These are phyloP conservation scores for Pythium coloratum DNA, from an alignment of 352 stramenopile species.

Conservation along the genomic window DNA sequence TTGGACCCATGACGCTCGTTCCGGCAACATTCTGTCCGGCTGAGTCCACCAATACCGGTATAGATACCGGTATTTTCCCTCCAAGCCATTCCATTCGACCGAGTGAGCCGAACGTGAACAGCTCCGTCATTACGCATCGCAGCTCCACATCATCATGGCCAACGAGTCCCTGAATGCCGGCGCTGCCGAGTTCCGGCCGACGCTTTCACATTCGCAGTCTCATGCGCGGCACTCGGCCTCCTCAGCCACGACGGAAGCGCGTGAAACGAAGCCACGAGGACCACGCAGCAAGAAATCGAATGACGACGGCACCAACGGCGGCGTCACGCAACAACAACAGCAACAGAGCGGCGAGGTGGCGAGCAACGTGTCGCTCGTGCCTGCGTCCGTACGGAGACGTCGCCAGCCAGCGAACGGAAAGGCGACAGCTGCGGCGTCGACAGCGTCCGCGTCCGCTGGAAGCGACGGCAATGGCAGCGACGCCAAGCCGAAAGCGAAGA, in stretches of 20 bases:
- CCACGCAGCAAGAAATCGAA: conserved; percentile 8
- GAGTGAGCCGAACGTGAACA: background rate
- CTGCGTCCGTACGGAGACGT: conserved; percentile 18
- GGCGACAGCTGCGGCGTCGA: background rate
- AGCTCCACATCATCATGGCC: conserved; percentile 18
- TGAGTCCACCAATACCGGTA: conserved; percentile 14
- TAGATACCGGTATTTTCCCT: background rate
- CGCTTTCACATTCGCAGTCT: background rate
- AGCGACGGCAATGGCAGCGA: conserved; percentile 6
- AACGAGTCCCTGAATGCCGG: conserved; percentile 24
- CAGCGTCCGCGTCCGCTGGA: background rate
- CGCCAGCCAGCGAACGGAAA: conserved; percentile 17
- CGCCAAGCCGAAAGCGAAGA: conserved; percentile 11
- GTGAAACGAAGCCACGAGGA: conserved; percentile 1
- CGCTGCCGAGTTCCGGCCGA: conserved; percentile 21
- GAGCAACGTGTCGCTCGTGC: conserved; percentile 15
- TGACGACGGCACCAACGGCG: background rate
- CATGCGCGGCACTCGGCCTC: background rate
- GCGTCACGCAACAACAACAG: background rate
- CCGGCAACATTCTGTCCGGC: conserved; percentile 24
- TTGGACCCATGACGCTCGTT: conserved; percentile 16
- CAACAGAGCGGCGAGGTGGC: background rate
- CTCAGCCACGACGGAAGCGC: conserved; percentile 1
- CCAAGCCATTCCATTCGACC: conserved; percentile 6
- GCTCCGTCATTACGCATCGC: conserved; percentile 2